These are phyloP conservation scores for Chytriomyces sp. DNA, from an alignment of 192 early-diverging fungal species.

Conservation along the genomic window DNA sequence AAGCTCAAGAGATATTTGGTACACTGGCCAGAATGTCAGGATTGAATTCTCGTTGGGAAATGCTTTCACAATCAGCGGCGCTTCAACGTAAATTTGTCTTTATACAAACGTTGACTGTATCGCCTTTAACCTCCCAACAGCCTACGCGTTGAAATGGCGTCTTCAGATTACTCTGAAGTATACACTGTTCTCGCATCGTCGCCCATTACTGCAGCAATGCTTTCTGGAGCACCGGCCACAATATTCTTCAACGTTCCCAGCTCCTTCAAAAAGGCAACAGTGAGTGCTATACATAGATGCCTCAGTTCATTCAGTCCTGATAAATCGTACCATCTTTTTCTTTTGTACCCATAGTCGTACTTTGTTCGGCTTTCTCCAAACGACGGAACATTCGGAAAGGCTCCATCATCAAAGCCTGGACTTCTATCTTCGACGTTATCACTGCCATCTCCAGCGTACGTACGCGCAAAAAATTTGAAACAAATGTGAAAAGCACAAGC, in stretches of 20 bases:
- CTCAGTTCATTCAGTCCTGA: not conserved
- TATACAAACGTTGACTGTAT: not conserved
- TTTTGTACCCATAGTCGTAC: not conserved
- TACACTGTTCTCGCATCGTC: not conserved
- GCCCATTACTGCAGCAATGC: conserved; percentile 16
- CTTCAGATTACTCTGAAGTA: not conserved
- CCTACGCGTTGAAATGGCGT: not conserved
- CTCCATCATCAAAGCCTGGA: not conserved
- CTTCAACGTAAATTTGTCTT: not conserved
- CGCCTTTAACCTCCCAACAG: not conserved
- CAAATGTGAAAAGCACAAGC: not conserved
- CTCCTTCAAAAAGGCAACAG: not conserved
- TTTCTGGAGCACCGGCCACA: not conserved
- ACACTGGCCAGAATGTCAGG: conserved; percentile 15
- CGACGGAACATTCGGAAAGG: conserved; percentile 1
- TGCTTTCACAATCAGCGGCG: not conserved
- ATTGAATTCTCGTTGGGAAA: conserved; percentile 6
- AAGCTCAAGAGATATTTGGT: conserved; percentile 7
- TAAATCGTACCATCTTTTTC: not conserved
- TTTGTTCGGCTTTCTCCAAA: conserved; percentile 26
- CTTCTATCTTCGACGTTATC: not conserved
- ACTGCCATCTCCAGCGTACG: conserved; percentile 12
- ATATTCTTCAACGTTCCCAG: conserved; percentile 17
- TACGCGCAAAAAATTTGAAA: not conserved
- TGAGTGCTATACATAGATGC: not conserved